These are phyloP conservation scores for Agastache rugosa DNA, from an alignment of 257 asterid genomes.

Conservation along the genomic window DNA sequence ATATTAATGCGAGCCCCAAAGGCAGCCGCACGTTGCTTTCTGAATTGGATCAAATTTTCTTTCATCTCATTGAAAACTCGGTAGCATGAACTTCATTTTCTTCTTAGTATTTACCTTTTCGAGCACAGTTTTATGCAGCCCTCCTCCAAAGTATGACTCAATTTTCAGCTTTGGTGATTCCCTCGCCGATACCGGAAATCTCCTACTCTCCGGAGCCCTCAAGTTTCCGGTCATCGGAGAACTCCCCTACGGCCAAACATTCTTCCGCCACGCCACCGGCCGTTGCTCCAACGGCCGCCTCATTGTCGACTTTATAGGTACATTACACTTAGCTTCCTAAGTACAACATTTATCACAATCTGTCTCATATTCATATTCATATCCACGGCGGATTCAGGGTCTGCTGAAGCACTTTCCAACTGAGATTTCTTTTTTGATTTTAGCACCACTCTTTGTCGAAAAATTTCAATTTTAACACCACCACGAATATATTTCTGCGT, in stretches of 20 bases:
- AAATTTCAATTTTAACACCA: no score
- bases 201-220: slow-evolving; percentile 67
- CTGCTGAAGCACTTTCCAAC: no score
- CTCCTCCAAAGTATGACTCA: slow-evolving; percentile 52
- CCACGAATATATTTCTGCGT: no score
- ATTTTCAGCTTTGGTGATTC: slow-evolving; percentile 89
- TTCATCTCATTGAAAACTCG: background rate
- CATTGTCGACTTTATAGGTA: slow-evolving; percentile 60
- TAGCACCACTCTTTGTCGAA: no score
- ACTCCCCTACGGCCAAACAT: slow-evolving; percentile 71
- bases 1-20: background rate
- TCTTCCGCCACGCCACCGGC: slow-evolving; percentile 68
- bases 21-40: background rate
- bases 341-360: no score
- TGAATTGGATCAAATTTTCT: background rate
- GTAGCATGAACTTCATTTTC: slow-evolving; percentile 39
- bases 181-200: slow-evolving; percentile 79
- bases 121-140: slow-evolving; percentile 34
- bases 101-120: slow-evolving; percentile 34
- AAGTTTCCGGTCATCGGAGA: slow-evolving; percentile 68
- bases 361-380: no score
- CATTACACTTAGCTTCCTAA: background rate
- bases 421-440: no score
- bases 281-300: slow-evolving; percentile 73
- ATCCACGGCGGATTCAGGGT: no score